Conservation (phyloP, 768 basidiomycete species). For the Tylopilus rubrobrunneus region DNA sequence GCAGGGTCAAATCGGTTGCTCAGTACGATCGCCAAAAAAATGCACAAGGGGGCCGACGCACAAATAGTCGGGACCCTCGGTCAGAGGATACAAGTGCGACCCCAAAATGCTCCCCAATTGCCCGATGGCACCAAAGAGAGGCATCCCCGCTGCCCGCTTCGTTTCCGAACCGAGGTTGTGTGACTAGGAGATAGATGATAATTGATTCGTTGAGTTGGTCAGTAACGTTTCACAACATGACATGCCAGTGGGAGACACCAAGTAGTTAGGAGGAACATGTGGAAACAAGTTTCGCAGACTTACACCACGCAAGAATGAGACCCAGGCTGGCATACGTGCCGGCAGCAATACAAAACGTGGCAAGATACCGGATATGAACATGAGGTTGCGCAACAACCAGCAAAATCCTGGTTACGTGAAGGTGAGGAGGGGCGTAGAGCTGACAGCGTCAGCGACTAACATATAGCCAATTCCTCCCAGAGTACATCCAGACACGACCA, state of each 20-base stretch:
- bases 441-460: constrained; percentile 19
- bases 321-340: constrained; percentile 46
- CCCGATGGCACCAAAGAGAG: constrained; percentile 41
- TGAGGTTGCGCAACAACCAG: constrained; percentile 30
- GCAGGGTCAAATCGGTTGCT: background rate
- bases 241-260: background rate
- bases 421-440: background rate
- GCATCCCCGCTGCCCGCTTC: constrained; percentile 41
- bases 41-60: constrained; percentile 10
- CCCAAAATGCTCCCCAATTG: constrained; percentile 39
- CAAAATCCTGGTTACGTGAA: constrained; percentile 23
- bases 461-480: constrained; percentile 41
- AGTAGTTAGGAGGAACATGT: background rate
- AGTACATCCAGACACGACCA: constrained; percentile 27
- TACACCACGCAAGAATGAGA: constrained; percentile 47
- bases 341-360: constrained; percentile 42
- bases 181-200: constrained; percentile 24
- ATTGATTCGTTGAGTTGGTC: background rate
- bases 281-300: constrained; percentile 9
- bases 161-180: constrained; percentile 44
- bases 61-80: constrained; percentile 39
- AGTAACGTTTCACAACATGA: background rate
- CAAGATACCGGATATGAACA: constrained; percentile 39
- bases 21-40: background rate
- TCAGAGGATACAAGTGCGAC: constrained; percentile 40